Evolutionary conservation across 371 early-diverging fungal species (phyloP).

Genomic region (Gilbertella persicaria): DNA sequence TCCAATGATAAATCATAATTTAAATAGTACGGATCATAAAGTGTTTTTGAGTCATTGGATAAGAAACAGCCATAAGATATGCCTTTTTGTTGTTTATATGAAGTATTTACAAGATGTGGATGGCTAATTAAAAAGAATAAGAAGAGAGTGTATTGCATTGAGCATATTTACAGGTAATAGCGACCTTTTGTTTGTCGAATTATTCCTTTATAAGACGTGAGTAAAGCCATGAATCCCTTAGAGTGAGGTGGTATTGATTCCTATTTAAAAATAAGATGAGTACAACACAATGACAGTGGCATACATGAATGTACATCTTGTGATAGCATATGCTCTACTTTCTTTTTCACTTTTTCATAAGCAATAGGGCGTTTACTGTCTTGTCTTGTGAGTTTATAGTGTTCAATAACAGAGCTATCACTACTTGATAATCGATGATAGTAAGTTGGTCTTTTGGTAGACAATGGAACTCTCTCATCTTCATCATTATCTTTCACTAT

Average conservation of each 20-base stretch:
- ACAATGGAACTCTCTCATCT: too few relatives aligned
- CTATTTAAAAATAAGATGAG: constrained; percentile 7
- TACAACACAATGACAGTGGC: neutral
- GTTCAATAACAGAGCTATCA: constrained; percentile 16
- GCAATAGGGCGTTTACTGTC: constrained; percentile 50
- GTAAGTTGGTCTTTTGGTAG: constrained; percentile 1
- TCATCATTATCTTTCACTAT: too few relatives aligned
- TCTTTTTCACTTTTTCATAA: constrained; percentile 50
- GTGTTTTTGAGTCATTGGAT: neutral
- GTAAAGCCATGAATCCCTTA: constrained; percentile 33
- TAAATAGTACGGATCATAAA: constrained; percentile 1
- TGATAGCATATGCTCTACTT: constrained; percentile 28
- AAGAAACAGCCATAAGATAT: constrained; percentile 48
- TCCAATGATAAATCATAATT: constrained; percentile 3
- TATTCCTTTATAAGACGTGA: constrained; percentile 46
- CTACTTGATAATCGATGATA: constrained; percentile 8
- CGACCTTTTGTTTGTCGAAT: constrained; percentile 37
- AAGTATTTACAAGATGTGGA: constrained; percentile 35
- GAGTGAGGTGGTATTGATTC: too few relatives aligned
- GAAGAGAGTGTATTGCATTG: neutral
- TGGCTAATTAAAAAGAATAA: constrained; percentile 7
- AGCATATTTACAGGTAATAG: constrained; percentile 37
- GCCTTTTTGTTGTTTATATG: constrained; percentile 33
- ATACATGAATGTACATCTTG: neutral
- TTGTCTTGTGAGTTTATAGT: constrained; percentile 44